These are phyloP conservation scores for Phymatotrichopsis omnivora DNA, from an alignment of 2,329 filamentous ascomycete genomes.

Conservation along the genomic window DNA sequence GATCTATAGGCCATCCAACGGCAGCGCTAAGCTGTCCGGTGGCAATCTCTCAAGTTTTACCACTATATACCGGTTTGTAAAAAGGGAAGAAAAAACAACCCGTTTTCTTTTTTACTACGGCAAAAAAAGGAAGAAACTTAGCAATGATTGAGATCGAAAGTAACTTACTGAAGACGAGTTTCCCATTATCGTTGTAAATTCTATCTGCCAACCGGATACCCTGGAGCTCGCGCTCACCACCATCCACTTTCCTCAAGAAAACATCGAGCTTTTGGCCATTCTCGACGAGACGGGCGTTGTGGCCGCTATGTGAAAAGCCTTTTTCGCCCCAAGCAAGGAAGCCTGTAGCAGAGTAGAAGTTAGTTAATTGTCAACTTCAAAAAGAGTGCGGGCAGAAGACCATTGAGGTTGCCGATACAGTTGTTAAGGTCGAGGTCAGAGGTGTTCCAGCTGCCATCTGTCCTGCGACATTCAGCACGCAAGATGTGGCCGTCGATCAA, in stretches of 20 bases:
- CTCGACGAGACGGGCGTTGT: conserved; percentile 6
- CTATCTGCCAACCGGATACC: conserved; percentile 15
- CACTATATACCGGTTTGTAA: too few relatives aligned
- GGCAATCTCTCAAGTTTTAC: too few relatives aligned
- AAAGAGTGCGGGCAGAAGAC: conserved; percentile 1
- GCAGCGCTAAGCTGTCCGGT: too few relatives aligned
- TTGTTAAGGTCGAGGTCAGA: conserved; percentile 13
- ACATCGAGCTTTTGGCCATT: conserved; percentile 10
- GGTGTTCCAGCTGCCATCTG: neutral
- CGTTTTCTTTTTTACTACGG: too few relatives aligned
- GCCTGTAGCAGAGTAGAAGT: conserved; percentile 2
- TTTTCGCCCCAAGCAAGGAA: conserved; percentile 15
- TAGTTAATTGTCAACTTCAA: neutral
- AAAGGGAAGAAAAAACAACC: too few relatives aligned
- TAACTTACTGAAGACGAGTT: conserved; percentile 12
- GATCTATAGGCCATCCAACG: too few relatives aligned
- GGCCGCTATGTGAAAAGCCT: conserved; percentile 2
- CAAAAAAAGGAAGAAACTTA: too few relatives aligned
- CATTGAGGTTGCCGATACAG: conserved; percentile 22
- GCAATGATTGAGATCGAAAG: too few relatives aligned
- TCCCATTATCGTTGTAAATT: conserved; percentile 13
- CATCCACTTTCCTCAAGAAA: neutral
- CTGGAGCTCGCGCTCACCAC: conserved; percentile 1
- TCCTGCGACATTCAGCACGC: conserved; percentile 4
- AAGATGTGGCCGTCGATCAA: conserved; percentile 11